Evolutionary conservation across 1,284 basidiomycete species (phyloP).

Genomic region (Leccinum pachyderme): DNA sequence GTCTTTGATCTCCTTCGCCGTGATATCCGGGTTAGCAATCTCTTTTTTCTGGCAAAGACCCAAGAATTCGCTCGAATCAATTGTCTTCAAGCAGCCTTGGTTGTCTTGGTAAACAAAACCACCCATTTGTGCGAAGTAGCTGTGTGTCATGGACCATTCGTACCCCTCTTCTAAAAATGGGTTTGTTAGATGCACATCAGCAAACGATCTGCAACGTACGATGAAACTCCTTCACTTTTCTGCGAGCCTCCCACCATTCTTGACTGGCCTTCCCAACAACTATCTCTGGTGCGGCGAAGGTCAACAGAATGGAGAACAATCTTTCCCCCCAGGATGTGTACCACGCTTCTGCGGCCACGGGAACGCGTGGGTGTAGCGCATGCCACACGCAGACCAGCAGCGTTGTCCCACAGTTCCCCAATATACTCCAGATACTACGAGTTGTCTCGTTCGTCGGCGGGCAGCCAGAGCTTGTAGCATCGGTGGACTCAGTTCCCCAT

Average conservation of each 20-base stretch:
- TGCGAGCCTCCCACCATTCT: not conserved
- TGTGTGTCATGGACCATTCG: conserved; percentile 1
- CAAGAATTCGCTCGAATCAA: not conserved
- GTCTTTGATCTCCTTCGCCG: not conserved
- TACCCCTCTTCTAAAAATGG: not conserved
- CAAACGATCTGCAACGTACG: not conserved
- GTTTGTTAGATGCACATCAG: not conserved
- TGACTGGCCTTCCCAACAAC: not conserved
- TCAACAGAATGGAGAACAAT: not conserved
- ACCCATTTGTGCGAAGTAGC: not conserved
- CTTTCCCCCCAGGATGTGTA: not conserved
- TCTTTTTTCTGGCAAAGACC: not conserved
- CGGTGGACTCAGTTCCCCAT: not conserved
- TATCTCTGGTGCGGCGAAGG: not conserved
- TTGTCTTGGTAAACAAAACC: not conserved
- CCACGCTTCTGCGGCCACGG: not conserved
- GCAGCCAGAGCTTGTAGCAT: not conserved
- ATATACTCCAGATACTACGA: not conserved
- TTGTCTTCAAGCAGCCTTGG: not conserved
- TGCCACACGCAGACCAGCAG: not conserved
- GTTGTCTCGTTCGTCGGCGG: not conserved
- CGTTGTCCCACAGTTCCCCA: not conserved
- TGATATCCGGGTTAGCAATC: conserved; percentile 4
- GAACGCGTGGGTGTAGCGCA: not conserved
- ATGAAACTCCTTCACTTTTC: not conserved